These are phyloP conservation scores for Mycena filopes DNA, from an alignment of 768 basidiomycete genomes.

Conservation along the genomic window DNA sequence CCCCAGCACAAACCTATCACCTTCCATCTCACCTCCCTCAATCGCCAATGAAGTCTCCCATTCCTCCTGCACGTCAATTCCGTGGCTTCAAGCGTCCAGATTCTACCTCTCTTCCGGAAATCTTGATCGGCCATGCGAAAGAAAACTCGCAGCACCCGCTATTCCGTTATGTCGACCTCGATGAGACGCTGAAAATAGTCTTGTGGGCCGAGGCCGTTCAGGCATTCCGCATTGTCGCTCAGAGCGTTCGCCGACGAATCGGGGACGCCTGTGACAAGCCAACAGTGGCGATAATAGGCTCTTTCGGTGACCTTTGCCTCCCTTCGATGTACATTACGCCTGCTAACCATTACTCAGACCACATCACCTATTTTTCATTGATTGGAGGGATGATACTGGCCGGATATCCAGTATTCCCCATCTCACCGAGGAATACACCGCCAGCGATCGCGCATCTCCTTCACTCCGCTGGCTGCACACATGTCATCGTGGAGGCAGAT, in stretches of 20 bases:
- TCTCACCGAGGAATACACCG: slow-evolving; percentile 39
- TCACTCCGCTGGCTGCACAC: slow-evolving; percentile 30
- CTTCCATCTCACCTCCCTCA: no score
- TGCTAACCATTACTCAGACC: slow-evolving; percentile 36
- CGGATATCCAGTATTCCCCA: slow-evolving; percentile 36
- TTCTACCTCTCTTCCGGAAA: slow-evolving; percentile 31
- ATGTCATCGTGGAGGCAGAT: slow-evolving; percentile 40
- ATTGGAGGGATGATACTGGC: slow-evolving; percentile 39
- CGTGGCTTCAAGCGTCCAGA: no score
- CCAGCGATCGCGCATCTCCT: slow-evolving; percentile 49
- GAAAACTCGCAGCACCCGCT: slow-evolving; percentile 39
- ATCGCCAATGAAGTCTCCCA: no score
- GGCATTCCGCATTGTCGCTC: slow-evolving; percentile 36
- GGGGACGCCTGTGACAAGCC: neutral
- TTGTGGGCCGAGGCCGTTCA: slow-evolving; percentile 37
- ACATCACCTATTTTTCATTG: slow-evolving; percentile 42
- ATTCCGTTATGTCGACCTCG: slow-evolving; percentile 35
- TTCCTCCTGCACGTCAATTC: no score
- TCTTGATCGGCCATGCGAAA: slow-evolving; percentile 39
- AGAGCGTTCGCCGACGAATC: slow-evolving; percentile 15
- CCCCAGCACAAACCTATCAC: no score
- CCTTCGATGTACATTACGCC: neutral
- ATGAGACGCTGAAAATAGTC: slow-evolving; percentile 30
- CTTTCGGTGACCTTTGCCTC: slow-evolving; percentile 30
- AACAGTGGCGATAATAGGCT: slow-evolving; percentile 41